Percentiles rank a stretch among this genome's conserved stretches.
phyloP scores from a whole-genome alignment of 2,329 filamentous ascomycete genomes.

The Penicillium sp. region DNA sequence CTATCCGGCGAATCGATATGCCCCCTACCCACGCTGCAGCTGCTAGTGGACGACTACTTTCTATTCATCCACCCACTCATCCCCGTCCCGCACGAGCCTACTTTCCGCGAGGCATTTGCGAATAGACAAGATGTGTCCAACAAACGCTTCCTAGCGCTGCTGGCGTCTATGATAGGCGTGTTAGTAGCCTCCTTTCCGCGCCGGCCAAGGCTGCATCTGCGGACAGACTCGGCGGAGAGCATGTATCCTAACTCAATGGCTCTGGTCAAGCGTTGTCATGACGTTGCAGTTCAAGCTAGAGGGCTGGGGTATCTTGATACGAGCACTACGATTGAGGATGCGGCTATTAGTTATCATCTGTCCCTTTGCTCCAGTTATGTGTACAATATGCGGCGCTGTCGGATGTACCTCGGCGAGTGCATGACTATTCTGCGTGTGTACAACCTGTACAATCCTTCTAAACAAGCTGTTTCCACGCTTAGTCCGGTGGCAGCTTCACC shows the following conservation, averaged over 20 bases:
- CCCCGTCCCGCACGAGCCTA: slow-evolving; percentile 45
- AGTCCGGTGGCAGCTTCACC: slow-evolving; percentile 19
- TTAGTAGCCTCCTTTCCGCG: slow-evolving; percentile 44
- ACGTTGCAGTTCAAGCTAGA: slow-evolving; percentile 41
- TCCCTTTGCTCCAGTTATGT: slow-evolving; percentile 39
- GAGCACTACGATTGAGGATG: slow-evolving; percentile 41
- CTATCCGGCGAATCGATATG: slow-evolving; percentile 50
- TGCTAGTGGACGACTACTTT: slow-evolving; percentile 46
- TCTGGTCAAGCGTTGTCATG: slow-evolving; percentile 41
- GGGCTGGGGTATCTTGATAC: slow-evolving; percentile 43
- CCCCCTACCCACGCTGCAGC: slow-evolving; percentile 35
- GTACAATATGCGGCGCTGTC: slow-evolving; percentile 36
- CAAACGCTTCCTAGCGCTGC: slow-evolving; percentile 40
- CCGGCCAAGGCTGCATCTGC: slow-evolving; percentile 39
- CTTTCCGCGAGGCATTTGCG: slow-evolving; percentile 42
- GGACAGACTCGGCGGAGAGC: slow-evolving; percentile 32
- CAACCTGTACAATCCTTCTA: slow-evolving; percentile 27
- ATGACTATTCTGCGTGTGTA: slow-evolving; percentile 40
- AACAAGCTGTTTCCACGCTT: slow-evolving; percentile 17
- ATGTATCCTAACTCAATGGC: slow-evolving; percentile 42
- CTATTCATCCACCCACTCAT: slow-evolving; percentile 47
- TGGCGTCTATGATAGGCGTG: slow-evolving; percentile 44
- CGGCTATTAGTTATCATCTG: slow-evolving; percentile 43
- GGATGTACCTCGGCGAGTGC: slow-evolving; percentile 43
- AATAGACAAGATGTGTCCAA: slow-evolving; percentile 40